A percentile compares a stretch with the other conserved stretches of the same genome.
Evolutionary conservation across 2,329 filamentous ascomycete species (phyloP).

Genomic region (Cercospora citrullina): DNA sequence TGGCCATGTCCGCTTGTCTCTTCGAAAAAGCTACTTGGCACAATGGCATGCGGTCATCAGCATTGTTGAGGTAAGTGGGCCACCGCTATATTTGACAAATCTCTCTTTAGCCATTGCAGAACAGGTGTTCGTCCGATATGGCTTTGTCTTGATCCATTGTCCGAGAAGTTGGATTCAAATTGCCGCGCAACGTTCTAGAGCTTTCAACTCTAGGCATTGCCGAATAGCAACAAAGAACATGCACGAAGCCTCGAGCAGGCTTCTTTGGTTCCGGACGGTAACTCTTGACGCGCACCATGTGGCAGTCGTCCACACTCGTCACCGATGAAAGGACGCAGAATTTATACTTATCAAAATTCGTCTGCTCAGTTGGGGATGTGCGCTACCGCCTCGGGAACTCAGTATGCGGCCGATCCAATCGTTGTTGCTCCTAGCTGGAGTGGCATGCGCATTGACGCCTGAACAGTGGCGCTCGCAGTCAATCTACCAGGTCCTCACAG

Average conservation of each 20-base stretch:
- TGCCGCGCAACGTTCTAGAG: conserved; percentile 8
- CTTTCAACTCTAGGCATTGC: conserved; percentile 12
- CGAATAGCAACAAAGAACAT: conserved; percentile 11
- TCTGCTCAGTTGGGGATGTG: background rate
- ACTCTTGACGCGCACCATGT: conserved; percentile 14
- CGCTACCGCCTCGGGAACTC: background rate
- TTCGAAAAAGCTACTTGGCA: background rate
- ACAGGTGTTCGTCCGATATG: conserved; percentile 9
- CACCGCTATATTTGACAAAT: conserved; percentile 8
- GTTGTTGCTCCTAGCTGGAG: conserved; percentile 15
- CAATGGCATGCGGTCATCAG: conserved; percentile 6
- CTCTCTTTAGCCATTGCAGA: background rate
- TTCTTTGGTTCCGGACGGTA: conserved; percentile 6
- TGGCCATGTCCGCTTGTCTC: background rate
- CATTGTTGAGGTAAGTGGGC: conserved; percentile 2
- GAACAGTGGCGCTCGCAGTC: conserved; percentile 49
- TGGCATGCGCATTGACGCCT: conserved; percentile 19
- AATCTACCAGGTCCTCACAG: conserved; percentile 61
- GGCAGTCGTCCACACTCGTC: background rate
- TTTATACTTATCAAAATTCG: conserved; percentile 10
- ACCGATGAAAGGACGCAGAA: conserved; percentile 7
- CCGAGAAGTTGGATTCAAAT: conserved; percentile 4
- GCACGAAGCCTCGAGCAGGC: conserved; percentile 1
- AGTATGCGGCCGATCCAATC: conserved; percentile 8
- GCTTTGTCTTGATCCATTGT: conserved; percentile 18